phyloP scores from a whole-genome alignment of 495 filamentous ascomycete genomes.

The Annulohypoxylon stygium region DNA sequence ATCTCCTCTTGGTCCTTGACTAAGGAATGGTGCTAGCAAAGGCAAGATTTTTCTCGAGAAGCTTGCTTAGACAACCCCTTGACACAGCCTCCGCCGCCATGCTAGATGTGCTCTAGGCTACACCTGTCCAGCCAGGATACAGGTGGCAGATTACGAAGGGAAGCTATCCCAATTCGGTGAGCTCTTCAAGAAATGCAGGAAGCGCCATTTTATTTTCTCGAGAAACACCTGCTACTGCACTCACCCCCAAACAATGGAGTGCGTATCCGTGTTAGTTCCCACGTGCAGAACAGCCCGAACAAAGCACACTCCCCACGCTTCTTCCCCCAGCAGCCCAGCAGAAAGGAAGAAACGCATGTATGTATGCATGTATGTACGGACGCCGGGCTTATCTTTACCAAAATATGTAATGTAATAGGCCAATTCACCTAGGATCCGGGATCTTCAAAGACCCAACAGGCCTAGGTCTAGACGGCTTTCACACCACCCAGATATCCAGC shows the following conservation, averaged over 20 bases:
- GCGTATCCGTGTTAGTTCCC: constrained; percentile 21
- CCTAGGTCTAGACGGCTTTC: constrained; percentile 25
- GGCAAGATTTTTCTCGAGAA: constrained; percentile 28
- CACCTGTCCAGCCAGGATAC: background rate
- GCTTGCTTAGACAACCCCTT: constrained; percentile 14
- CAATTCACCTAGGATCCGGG: constrained; percentile 32
- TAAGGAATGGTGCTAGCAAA: constrained; percentile 7
- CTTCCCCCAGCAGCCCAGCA: background rate
- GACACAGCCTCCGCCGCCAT: constrained; percentile 1
- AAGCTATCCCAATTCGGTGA: constrained; percentile 23
- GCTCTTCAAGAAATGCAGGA: background rate
- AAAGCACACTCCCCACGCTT: constrained; percentile 28
- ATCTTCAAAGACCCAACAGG: constrained; percentile 2
- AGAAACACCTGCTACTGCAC: background rate
- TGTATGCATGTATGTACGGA: background rate
- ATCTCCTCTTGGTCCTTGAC: background rate
- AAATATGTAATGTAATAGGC: constrained; percentile 6
- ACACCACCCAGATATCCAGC: constrained; percentile 6
- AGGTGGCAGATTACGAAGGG: background rate
- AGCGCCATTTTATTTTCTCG: constrained; percentile 19
- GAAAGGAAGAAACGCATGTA: background rate
- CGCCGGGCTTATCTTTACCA: constrained; percentile 28
- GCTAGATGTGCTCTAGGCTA: background rate
- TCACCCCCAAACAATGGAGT: constrained; percentile 23
- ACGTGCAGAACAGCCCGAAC: constrained; percentile 17